A percentile compares a stretch with the other conserved stretches of the same genome.
Evolutionary conservation across 257 asterid species (phyloP).

Genomic region (Nicotiana noctiflora): DNA sequence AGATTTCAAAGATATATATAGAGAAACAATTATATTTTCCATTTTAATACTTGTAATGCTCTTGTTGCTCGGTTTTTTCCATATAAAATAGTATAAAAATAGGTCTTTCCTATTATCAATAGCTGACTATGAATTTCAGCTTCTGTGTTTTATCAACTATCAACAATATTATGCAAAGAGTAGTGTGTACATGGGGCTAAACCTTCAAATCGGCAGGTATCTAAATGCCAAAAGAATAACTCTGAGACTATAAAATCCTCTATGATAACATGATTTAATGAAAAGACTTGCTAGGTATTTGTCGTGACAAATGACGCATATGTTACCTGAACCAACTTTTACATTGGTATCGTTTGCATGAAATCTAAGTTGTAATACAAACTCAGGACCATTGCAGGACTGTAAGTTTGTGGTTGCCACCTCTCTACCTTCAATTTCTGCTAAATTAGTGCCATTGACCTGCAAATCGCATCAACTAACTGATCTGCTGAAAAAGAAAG

Average conservation of each 20-base stretch:
- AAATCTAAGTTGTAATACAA: slow-evolving; percentile 40
- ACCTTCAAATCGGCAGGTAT: too few species aligned
- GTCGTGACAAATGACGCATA: not conserved
- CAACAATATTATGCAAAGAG: too few species aligned
- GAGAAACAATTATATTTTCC: too few species aligned
- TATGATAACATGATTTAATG: not conserved
- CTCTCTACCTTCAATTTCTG: slow-evolving; percentile 42
- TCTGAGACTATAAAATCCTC: slow-evolving; percentile 6
- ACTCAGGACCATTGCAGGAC: slow-evolving; percentile 59
- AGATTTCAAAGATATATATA: too few species aligned
- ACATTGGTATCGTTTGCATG: slow-evolving; percentile 14
- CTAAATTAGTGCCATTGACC: slow-evolving; percentile 63
- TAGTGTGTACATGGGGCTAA: too few species aligned
- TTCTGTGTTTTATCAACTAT: too few species aligned
- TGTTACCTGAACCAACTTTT: slow-evolving; percentile 28
- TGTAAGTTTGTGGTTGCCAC: slow-evolving; percentile 53
- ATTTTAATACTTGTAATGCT: too few species aligned
- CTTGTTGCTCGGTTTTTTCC: too few species aligned
- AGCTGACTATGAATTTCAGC: too few species aligned
- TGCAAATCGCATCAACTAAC: slow-evolving; percentile 17
- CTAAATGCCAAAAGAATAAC: too few species aligned
- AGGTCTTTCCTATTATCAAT: too few species aligned
- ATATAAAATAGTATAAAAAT: too few species aligned
- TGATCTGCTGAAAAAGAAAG: not conserved
- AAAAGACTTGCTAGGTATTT: not conserved